phyloP scores from a whole-genome alignment of 306 rosid species.

The Gillenia trifoliata region DNA sequence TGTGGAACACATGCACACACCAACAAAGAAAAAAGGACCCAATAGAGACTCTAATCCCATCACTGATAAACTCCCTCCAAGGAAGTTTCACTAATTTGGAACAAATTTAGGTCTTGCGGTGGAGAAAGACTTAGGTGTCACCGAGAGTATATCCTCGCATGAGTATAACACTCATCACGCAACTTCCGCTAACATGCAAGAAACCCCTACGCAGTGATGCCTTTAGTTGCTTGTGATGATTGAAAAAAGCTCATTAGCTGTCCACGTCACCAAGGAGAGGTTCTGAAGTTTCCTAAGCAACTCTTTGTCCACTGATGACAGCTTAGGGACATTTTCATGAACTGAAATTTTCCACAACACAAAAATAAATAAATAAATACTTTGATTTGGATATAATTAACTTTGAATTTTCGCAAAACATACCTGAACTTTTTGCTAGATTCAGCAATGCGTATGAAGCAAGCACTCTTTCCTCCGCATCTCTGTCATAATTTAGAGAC shows the following conservation, averaged over 20 bases:
- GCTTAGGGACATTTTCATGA: conserved; percentile 40
- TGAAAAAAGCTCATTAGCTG: conserved; percentile 61
- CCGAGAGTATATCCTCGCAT: not conserved
- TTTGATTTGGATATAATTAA: not conserved
- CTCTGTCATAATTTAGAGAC: conserved; percentile 51
- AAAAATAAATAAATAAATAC: not conserved
- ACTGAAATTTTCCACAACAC: conserved; percentile 6
- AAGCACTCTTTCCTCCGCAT: conserved; percentile 73
- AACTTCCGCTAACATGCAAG: not conserved
- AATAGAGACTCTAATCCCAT: not conserved
- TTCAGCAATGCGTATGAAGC: conserved; percentile 63
- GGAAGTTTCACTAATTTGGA: not conserved
- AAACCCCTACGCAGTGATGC: not conserved
- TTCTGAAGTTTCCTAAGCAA: conserved; percentile 49
- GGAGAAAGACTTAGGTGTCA: not conserved
- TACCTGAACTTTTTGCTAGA: conserved; percentile 60
- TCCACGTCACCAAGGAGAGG: conserved; percentile 81
- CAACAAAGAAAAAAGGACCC: not conserved
- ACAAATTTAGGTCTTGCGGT: not conserved
- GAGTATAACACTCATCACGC: not conserved
- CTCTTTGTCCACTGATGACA: conserved; percentile 33
- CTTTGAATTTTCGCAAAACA: not conserved
- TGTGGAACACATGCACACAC: not conserved
- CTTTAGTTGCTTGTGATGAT: conserved; percentile 22
- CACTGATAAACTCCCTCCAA: conserved; percentile 1